Conservation (phyloP, 768 basidiomycete species). For the Kwoniella sp. region DNA sequence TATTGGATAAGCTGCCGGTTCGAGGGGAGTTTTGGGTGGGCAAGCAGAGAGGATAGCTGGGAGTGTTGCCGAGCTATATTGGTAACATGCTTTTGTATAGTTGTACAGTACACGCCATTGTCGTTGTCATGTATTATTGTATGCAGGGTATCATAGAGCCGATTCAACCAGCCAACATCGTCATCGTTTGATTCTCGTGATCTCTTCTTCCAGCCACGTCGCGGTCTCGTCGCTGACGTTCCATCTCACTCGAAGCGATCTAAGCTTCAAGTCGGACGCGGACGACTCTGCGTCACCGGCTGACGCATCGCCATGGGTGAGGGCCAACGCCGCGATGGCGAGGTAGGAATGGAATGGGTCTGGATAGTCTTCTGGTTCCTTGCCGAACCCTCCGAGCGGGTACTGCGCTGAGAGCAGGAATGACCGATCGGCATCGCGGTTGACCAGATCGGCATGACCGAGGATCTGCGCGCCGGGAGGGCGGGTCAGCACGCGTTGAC, state of each 20-base stretch:
- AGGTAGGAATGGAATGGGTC: slow-evolving; percentile 97
- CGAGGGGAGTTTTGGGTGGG: slow-evolving; percentile 39
- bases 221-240: slow-evolving; percentile 67
- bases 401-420: slow-evolving; percentile 79
- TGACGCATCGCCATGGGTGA: no score
- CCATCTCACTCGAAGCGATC: slow-evolving; percentile 62
- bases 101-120: neutral
- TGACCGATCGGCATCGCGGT: slow-evolving; percentile 56
- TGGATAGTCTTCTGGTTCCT: slow-evolving; percentile 74
- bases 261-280: slow-evolving; percentile 56
- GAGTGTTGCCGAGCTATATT: no score
- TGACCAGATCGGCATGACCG: slow-evolving; percentile 59
- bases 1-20: slow-evolving; percentile 37
- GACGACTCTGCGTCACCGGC: slow-evolving; percentile 36
- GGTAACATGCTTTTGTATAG: neutral
- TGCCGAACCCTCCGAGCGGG: slow-evolving; percentile 81
- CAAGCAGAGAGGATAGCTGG: slow-evolving; percentile 24
- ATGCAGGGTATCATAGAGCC: neutral
- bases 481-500: neutral
- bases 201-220: slow-evolving; percentile 62
- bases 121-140: no score
- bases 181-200: slow-evolving; percentile 52
- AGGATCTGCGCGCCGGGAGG: slow-evolving; percentile 60
- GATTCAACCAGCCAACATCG: neutral
- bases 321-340: slow-evolving; percentile 71